phyloP scores from a whole-genome alignment of 2,329 filamentous ascomycete genomes.

The Aspergillus brunneoviolaceus region DNA sequence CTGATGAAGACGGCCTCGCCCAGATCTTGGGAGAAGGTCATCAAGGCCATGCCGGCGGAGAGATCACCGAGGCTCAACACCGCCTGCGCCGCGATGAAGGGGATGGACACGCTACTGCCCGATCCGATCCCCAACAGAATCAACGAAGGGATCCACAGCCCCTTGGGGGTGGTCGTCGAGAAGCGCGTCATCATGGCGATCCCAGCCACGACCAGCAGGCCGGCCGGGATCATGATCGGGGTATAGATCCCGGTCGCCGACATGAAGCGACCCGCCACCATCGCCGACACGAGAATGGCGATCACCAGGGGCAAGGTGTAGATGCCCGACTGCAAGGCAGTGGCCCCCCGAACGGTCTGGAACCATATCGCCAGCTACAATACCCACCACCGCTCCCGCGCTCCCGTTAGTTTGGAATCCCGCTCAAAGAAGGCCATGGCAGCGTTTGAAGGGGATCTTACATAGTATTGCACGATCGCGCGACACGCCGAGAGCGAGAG shows the following conservation, averaged over 20 bases:
- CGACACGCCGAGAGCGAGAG: neutral
- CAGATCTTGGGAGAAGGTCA: neutral
- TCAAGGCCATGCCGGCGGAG: neutral
- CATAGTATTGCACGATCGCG: conserved; percentile 2
- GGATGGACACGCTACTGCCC: neutral
- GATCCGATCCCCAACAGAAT: neutral
- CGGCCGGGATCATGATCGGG: neutral
- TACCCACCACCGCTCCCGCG: too few species aligned
- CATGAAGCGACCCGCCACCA: neutral
- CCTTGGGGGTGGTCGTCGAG: neutral
- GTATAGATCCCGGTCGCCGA: neutral
- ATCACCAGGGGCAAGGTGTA: neutral
- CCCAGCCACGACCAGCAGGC: neutral
- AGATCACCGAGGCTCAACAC: neutral
- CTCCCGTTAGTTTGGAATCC: too few species aligned
- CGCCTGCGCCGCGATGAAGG: neutral
- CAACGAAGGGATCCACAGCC: neutral
- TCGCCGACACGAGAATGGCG: neutral
- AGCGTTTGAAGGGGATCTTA: neutral
- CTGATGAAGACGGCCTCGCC: conserved; percentile 1
- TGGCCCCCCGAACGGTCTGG: neutral
- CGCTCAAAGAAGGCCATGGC: too few species aligned
- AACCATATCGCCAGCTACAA: neutral
- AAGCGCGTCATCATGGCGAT: neutral
- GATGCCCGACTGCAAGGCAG: neutral